phyloP scores from a whole-genome alignment of 2,329 filamentous ascomycete species.

The Periglandula ipomoeae region DNA sequence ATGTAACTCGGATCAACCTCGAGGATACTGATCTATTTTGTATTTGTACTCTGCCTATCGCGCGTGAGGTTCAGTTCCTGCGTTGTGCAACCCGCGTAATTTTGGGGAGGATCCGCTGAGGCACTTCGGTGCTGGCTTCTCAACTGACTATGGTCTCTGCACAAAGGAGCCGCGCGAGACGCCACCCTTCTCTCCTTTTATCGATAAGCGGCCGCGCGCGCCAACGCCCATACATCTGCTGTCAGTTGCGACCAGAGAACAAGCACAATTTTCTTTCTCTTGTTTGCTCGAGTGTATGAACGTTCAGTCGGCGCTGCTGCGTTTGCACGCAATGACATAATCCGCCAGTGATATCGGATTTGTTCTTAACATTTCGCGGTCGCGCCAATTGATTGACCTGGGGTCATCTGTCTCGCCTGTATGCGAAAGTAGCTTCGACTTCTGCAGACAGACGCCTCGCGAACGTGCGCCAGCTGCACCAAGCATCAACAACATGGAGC shows the following conservation, averaged over 20 bases:
- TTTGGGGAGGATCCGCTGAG: too few relatives aligned
- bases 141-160: too few relatives aligned
- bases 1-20: background rate
- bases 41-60: too few relatives aligned
- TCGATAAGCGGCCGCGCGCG: background rate
- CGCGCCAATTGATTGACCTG: background rate
- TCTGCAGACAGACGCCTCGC: background rate
- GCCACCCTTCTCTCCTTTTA: background rate
- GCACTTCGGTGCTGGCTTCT: too few relatives aligned
- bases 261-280: background rate
- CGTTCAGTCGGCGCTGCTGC: background rate
- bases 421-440: background rate
- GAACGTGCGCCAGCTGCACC: background rate
- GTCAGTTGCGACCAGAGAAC: background rate
- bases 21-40: background rate
- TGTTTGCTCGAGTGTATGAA: background rate
- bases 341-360: background rate
- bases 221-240: background rate
- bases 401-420: background rate
- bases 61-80: too few relatives aligned
- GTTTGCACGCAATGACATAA: background rate
- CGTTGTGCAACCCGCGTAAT: too few relatives aligned
- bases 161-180: background rate
- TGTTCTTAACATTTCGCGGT: background rate
- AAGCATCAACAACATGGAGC: conserved; percentile 18